These are phyloP conservation scores for Neonothopanus nambi DNA, from an alignment of 1,284 basidiomycete species.

Conservation along the genomic window DNA sequence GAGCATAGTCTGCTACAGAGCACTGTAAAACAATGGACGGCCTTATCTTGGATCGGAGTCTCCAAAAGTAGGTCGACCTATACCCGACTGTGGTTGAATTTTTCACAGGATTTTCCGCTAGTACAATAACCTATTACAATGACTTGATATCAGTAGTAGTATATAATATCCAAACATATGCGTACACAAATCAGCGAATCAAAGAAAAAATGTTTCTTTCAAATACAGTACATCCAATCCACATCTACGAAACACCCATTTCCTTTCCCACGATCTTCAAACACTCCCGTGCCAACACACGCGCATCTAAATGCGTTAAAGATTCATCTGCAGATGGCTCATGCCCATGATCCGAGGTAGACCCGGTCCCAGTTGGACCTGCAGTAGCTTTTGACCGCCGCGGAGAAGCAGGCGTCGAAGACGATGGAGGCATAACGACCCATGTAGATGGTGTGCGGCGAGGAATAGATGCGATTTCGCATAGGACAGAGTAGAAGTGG, in stretches of 20 bases:
- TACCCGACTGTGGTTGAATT: no score
- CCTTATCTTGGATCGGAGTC: no score
- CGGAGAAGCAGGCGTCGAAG: conserved; percentile 22
- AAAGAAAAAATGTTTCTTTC: no score
- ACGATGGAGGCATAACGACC: conserved; percentile 33
- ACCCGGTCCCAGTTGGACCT: not conserved
- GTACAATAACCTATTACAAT: no score
- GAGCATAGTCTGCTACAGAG: no score
- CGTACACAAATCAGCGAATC: no score
- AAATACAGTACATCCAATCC: no score
- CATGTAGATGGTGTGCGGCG: conserved; percentile 69
- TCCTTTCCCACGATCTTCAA: conserved; percentile 74
- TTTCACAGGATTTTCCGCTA: no score
- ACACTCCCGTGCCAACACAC: conserved; percentile 67
- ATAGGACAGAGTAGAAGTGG: conserved; percentile 78
- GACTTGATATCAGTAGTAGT: no score
- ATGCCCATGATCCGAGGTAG: conserved; percentile 26
- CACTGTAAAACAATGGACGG: no score
- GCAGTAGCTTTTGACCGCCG: not conserved
- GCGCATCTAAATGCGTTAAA: conserved; percentile 49
- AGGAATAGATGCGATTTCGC: conserved; percentile 74
- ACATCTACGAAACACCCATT: conserved; percentile 45
- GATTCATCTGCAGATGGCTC: conserved; percentile 45
- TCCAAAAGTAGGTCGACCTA: no score
- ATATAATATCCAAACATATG: no score